Percentiles rank a stretch among this genome's conserved stretches.
phyloP scores from a whole-genome alignment of 2,329 filamentous ascomycete species.

The Aspergillus pseudonomiae region DNA sequence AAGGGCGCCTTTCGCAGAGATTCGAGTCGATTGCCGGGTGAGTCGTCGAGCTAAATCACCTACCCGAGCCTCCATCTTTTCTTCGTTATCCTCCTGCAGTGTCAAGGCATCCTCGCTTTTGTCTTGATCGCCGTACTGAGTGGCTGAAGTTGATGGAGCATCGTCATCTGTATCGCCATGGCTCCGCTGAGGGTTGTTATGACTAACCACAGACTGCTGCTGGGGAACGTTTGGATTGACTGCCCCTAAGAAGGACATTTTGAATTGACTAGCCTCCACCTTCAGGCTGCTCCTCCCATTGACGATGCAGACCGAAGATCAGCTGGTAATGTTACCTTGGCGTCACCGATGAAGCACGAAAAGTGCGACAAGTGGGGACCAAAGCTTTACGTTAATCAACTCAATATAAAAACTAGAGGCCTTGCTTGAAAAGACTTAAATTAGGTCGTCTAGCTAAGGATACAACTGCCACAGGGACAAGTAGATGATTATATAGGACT shows the following conservation, averaged over 20 bases:
- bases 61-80: constrained; percentile 8
- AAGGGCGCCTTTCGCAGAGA: constrained; percentile 18
- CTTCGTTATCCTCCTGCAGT: background rate
- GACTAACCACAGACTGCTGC: constrained; percentile 1
- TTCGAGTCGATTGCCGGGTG: constrained; percentile 25
- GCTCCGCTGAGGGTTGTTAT: background rate
- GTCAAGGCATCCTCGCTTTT: constrained; percentile 1
- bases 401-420: background rate
- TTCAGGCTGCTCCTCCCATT: background rate
- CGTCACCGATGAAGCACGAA: background rate
- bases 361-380: background rate
- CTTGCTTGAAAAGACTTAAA: background rate
- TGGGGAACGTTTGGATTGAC: background rate
- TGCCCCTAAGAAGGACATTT: background rate
- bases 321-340: background rate
- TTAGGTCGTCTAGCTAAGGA: background rate
- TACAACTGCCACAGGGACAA: background rate
- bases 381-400: background rate
- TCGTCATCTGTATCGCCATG: background rate
- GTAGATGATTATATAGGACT: background rate
- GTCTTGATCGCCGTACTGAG: background rate
- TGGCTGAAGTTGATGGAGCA: background rate
- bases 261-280: background rate
- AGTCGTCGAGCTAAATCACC: constrained; percentile 19
- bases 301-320: background rate